phyloP scores from a whole-genome alignment of 768 basidiomycete genomes.

The Suillus subluteus region DNA sequence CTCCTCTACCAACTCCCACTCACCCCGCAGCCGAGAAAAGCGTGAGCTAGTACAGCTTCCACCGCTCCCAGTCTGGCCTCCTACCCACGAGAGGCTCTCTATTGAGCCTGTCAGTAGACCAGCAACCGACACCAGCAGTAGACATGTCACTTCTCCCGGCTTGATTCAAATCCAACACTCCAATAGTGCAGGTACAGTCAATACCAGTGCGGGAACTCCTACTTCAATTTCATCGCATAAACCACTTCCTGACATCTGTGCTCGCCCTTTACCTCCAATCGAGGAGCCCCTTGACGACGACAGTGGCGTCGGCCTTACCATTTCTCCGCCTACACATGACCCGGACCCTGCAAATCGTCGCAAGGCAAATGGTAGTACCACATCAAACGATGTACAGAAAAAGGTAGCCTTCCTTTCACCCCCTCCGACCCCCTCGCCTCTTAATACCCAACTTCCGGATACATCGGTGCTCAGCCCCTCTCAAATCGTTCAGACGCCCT shows the following conservation, averaged over 20 bases:
- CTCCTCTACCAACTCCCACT: slow-evolving; percentile 28
- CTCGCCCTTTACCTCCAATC: slow-evolving; percentile 52
- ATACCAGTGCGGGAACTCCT: slow-evolving; percentile 45
- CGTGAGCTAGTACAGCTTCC: slow-evolving; percentile 53
- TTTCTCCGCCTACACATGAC: slow-evolving; percentile 24
- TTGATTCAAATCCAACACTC: slow-evolving; percentile 32
- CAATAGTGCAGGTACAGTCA: slow-evolving; percentile 30
- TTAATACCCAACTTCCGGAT: slow-evolving; percentile 49
- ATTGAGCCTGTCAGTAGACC: slow-evolving; percentile 6
- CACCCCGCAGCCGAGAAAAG: slow-evolving; percentile 54
- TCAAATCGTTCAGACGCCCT: slow-evolving; percentile 25
- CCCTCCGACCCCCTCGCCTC: slow-evolving; percentile 65
- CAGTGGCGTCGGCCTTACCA: slow-evolving; percentile 40
- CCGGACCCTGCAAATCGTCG: slow-evolving; percentile 38
- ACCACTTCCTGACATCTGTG: slow-evolving; percentile 70
- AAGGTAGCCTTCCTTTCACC: slow-evolving; percentile 90
- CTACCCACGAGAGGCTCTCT: slow-evolving; percentile 28
- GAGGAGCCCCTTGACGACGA: slow-evolving; percentile 42
- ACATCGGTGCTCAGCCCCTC: slow-evolving; percentile 40
- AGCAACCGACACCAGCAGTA: slow-evolving; percentile 9
- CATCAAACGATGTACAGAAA: slow-evolving; percentile 61
- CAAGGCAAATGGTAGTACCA: slow-evolving; percentile 40
- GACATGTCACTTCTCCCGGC: slow-evolving; percentile 21
- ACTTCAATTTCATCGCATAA: slow-evolving; percentile 59
- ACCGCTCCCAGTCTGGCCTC: slow-evolving; percentile 72